phyloP scores from a whole-genome alignment of 2,329 filamentous ascomycete species.

The Penicillium italicum region DNA sequence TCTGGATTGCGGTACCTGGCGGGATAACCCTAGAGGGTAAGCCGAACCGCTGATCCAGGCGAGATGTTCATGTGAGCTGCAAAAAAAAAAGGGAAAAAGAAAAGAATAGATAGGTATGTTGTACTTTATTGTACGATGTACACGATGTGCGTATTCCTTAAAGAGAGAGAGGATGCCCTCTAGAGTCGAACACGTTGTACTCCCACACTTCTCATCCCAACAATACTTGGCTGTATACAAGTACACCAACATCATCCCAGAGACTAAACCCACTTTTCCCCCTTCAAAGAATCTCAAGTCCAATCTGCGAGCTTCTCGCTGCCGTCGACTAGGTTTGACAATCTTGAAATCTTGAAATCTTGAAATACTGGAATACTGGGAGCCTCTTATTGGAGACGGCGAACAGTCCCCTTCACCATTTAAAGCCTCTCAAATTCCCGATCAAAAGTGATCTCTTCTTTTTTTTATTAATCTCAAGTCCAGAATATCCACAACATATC shows the following conservation, averaged over 20 bases:
- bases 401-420: neutral
- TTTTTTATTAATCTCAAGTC: neutral
- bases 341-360: conserved; percentile 1
- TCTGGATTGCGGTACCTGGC: conserved; percentile 17
- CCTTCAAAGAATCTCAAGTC: conserved; percentile 15
- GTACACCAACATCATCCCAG: conserved; percentile 8
- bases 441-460: neutral
- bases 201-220: neutral
- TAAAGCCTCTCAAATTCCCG: neutral
- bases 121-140: neutral
- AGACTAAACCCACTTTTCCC: conserved; percentile 29
- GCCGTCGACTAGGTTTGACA: neutral
- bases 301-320: conserved; percentile 11
- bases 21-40: conserved; percentile 33
- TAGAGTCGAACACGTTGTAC: neutral
- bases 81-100: conserved; percentile 13
- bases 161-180: conserved; percentile 6
- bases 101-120: no score
- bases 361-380: no score
- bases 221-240: neutral
- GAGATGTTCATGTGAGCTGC: conserved; percentile 33
- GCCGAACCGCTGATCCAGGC: conserved; percentile 29
- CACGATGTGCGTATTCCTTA: neutral
- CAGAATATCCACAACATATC: neutral
- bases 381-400: neutral